Evolutionary conservation across 305 asterid species (phyloP).

Genomic region (Fraxinus nigra): DNA sequence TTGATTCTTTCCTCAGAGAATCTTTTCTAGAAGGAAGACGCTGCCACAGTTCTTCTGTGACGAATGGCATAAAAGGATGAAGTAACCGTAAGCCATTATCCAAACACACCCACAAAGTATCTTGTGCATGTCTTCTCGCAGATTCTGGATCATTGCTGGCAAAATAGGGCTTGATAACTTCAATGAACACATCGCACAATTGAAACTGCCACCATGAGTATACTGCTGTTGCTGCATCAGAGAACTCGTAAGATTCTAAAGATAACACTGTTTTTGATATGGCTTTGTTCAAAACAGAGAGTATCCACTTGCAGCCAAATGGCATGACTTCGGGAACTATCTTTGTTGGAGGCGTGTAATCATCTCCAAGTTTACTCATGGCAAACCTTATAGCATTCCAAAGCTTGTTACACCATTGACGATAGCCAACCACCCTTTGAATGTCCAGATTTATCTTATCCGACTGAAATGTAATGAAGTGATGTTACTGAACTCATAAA

Average conservation of each 20-base stretch:
- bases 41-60: slow-evolving; percentile 97
- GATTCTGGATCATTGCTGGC: slow-evolving; percentile 45
- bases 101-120: slow-evolving; percentile 85
- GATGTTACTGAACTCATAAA: slow-evolving; percentile 8
- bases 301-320: slow-evolving; percentile 94
- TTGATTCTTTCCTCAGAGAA: slow-evolving; percentile 67
- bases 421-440: slow-evolving; percentile 89
- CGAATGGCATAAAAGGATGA: slow-evolving; percentile 95
- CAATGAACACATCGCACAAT: slow-evolving; percentile 85
- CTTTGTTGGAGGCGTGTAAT: slow-evolving; percentile 65
- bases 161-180: slow-evolving; percentile 86
- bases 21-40: slow-evolving; percentile 69
- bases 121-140: slow-evolving; percentile 63
- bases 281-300: slow-evolving; percentile 83
- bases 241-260: slow-evolving; percentile 73
- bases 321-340: slow-evolving; percentile 63
- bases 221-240: slow-evolving; percentile 81
- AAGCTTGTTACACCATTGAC: slow-evolving; percentile 95
- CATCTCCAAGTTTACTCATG: slow-evolving; percentile 92
- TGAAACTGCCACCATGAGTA: slow-evolving; percentile 91
- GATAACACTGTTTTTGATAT: slow-evolving; percentile 61
- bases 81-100: slow-evolving; percentile 80
- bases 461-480: slow-evolving; percentile 52
- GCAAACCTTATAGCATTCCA: slow-evolving; percentile 97
- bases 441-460: slow-evolving; percentile 89